Evolutionary conservation across 164 flowering plant species (phyloP), one percentile per base, ranked within the genome.

Genomic region (Paratinospora sagittata): DNA sequence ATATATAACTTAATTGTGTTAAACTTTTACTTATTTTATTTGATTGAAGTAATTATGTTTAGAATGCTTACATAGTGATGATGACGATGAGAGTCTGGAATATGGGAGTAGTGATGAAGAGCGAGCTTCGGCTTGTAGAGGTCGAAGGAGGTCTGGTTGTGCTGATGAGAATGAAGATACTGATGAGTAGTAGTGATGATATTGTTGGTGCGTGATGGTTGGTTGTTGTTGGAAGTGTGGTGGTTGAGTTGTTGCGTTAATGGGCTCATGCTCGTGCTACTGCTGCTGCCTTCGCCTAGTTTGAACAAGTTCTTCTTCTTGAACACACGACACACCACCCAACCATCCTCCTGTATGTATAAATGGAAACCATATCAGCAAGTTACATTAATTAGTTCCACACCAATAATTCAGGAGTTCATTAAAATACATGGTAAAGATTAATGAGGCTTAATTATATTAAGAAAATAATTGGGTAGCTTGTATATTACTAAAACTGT

Each of bases 301-400:
- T 89, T 93, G 89, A 93, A 91, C 10, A 91, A 76, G 52, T 89
- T 87, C 79, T 89, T 91, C 85, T 93, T 93, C 88, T 88, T 93
- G 84, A 91, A 93, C 57, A 93, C 98, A 52, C 96, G 82, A 68
- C 98, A 93, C 6, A 93, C 85, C 17, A 93, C 98, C 98, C 98
- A 93, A 0, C 97, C 98, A 69, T 93, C 98, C 71, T 93, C 98
- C 98, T 93, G 34, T 66, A 65, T 27, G 14, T 10, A 70, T n/a
- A 13, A 23, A 34, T 24, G 10, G 0, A 36, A n/a, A n/a, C n/a
- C n/a, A n/a, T n/a, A n/a, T n/a, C n/a, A n/a, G n/a, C n/a, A n/a
- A n/a, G n/a, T n/a, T n/a, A n/a, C n/a, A n/a, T n/a, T n/a, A n/a
- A n/a, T n/a, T n/a, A n/a, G n/a, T n/a, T n/a, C n/a, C n/a, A n/a